A percentile compares a stretch with the other conserved stretches of the same genome.
phyloP scores from a whole-genome alignment of 1,284 basidiomycete genomes.

The Coriolopsis trogii region DNA sequence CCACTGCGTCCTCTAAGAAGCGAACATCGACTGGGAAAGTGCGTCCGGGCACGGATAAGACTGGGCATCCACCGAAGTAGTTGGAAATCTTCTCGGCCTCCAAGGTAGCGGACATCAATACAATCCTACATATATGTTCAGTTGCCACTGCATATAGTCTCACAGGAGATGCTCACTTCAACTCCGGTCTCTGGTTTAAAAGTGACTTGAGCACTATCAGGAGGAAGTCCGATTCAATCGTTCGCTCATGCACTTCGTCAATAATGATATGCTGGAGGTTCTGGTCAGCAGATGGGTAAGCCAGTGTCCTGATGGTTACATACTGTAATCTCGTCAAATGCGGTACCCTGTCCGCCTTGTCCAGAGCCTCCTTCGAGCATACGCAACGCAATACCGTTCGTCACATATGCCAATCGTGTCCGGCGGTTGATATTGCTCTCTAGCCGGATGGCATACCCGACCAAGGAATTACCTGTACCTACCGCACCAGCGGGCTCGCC shows the following conservation, averaged over 20 bases:
- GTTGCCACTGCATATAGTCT: background rate
- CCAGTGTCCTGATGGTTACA: conserved; percentile 5
- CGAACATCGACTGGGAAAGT: conserved; percentile 93
- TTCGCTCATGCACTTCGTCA: conserved; percentile 94
- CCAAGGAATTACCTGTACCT: conserved; percentile 80
- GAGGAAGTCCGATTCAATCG: conserved; percentile 97
- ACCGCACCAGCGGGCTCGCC: conserved; percentile 86
- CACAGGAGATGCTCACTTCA: conserved; percentile 63
- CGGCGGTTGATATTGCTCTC: conserved; percentile 87
- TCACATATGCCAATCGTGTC: conserved; percentile 85
- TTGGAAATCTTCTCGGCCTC: conserved; percentile 94
- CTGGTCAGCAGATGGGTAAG: background rate
- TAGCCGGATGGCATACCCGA: conserved; percentile 95
- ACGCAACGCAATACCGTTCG: conserved; percentile 94
- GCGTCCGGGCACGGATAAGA: conserved; percentile 90
- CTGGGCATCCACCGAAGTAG: conserved; percentile 92
- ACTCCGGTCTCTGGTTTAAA: conserved; percentile 75
- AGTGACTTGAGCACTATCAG: conserved; percentile 95
- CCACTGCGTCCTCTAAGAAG: conserved; percentile 93
- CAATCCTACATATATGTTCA: conserved; percentile 58
- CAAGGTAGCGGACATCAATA: conserved; percentile 98
- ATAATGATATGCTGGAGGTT: conserved; percentile 78
- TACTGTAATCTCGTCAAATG: conserved; percentile 94
- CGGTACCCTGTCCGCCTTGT: conserved; percentile 66
- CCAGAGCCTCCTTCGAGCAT: conserved; percentile 90